Conservation (phyloP, 2,329 filamentous ascomycete species). For the Colletotrichum caudatum region DNA sequence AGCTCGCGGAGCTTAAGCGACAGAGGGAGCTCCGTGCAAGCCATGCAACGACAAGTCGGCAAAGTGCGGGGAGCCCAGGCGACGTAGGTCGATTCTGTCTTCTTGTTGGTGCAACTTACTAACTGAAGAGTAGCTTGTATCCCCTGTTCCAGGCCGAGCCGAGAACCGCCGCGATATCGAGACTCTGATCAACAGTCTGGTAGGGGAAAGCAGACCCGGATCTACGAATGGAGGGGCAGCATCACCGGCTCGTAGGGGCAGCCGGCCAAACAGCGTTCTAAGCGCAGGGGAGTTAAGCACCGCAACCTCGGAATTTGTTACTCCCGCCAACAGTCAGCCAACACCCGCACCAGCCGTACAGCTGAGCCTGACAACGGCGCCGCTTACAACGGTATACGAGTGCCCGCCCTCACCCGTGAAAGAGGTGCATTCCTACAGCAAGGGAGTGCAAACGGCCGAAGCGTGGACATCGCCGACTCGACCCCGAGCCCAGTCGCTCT, state of each 20-base stretch:
- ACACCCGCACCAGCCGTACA: constrained; percentile 63
- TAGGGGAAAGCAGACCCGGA: constrained; percentile 80
- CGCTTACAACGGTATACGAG: constrained; percentile 83
- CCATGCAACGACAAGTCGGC: constrained; percentile 77
- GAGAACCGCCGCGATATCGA: constrained; percentile 84
- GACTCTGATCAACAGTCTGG: constrained; percentile 83
- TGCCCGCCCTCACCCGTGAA: constrained; percentile 79
- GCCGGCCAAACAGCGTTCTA: constrained; percentile 87
- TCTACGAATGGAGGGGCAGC: constrained; percentile 74
- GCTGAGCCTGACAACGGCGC: constrained; percentile 75
- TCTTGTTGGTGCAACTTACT: constrained; percentile 20
- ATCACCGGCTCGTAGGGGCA: constrained; percentile 76
- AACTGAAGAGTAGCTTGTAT: constrained; percentile 58
- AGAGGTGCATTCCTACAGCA: constrained; percentile 96
- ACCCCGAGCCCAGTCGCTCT: constrained; percentile 67
- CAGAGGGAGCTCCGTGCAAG: constrained; percentile 87
- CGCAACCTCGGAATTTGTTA: constrained; percentile 73
- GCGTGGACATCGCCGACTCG: constrained; percentile 72
- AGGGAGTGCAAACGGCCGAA: constrained; percentile 91
- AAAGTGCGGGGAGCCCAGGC: constrained; percentile 74
- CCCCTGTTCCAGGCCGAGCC: constrained; percentile 77
- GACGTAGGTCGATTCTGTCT: constrained; percentile 70
- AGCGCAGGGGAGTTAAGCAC: constrained; percentile 85
- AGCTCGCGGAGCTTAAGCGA: constrained; percentile 94
- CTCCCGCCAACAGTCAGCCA: constrained; percentile 58